A percentile compares a stretch with the other conserved stretches of the same genome.
These are phyloP conservation scores for Phytophthora ramorum DNA, from an alignment of 352 stramenopile species.

Conservation along the genomic window DNA sequence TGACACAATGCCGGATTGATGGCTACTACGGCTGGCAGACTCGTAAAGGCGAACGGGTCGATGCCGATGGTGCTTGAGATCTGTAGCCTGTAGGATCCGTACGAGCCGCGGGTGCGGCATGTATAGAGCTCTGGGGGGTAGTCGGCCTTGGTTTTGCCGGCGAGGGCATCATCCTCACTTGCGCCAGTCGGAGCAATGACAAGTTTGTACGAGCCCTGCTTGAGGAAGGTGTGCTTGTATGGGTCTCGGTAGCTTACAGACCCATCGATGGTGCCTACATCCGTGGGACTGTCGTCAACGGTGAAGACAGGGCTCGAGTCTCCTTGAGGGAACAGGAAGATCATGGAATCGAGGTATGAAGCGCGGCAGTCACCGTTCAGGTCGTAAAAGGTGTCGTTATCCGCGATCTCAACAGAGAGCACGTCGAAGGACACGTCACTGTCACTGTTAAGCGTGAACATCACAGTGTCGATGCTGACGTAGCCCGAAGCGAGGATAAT, in stretches of 20 bases:
- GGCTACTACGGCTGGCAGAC: constrained; percentile 20
- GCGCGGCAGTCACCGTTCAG: constrained; percentile 71
- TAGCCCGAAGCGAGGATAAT: constrained; percentile 42
- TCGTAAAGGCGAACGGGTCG: constrained; percentile 30
- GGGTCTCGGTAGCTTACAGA: constrained; percentile 61
- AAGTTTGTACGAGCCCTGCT: constrained; percentile 56
- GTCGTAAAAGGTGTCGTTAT: constrained; percentile 60
- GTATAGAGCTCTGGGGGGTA: constrained; percentile 42
- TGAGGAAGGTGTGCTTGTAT: constrained; percentile 57
- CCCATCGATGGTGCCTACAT: constrained; percentile 43
- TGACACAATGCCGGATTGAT: constrained; percentile 27
- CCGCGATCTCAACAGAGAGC: constrained; percentile 64
- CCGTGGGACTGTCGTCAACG: constrained; percentile 46
- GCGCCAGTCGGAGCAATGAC: constrained; percentile 43
- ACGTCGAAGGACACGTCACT: constrained; percentile 64
- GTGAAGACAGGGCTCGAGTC: constrained; percentile 35
- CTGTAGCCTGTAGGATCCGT: constrained; percentile 45
- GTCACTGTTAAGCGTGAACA: constrained; percentile 50
- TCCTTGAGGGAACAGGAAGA: constrained; percentile 62
- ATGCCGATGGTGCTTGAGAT: constrained; percentile 42
- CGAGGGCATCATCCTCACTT: constrained; percentile 29
- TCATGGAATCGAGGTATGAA: constrained; percentile 63
- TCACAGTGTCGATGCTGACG: constrained; percentile 61
- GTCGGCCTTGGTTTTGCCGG: constrained; percentile 32
- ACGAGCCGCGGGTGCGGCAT: constrained; percentile 28